Evolutionary conservation across 75 land plant genomes (phyloP), one percentile per base, ranked within the genome.

Genomic region (Adiantum capillusveneris): DNA sequence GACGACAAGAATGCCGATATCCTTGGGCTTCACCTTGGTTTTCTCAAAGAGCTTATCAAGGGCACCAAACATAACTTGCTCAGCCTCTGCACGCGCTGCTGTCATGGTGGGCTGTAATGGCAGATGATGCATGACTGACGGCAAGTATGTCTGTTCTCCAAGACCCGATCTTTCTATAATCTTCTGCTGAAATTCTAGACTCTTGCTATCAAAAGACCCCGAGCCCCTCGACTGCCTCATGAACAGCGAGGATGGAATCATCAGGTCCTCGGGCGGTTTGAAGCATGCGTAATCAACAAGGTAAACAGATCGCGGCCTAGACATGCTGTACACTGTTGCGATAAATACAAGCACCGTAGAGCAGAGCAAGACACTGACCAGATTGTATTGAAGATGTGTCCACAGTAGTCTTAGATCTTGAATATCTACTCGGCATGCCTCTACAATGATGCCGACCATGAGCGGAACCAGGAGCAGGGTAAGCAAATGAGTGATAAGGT

Each of bases 41-140:
- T 87, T 87, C 37, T 76, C 79, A 53, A 87, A 90, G 29, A 90
- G 88, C 65, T 87, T 88, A 71, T 90, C 96, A 46, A 90, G 60
- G 1, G 88, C 83, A 5, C 84, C 83, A 63, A 90, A 90, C 71
- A 90, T 87, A 19, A 82, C 96, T 31, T 44, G 55, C 31, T 81
- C 58, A 1, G 96, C 82, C 69, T 90, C 96, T 2, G 62, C 75
- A 0, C 88, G 65, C n/a, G 86, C 96, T 65, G 82, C 84, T 29
- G 76, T 81, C 88, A 90, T 79, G 44, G 76, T 81, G 59, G 76
- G 78, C 22, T 62, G 79, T 0, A 67, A 21, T 13, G 66, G 45
- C 46, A 70, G 50, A n/a, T n/a, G n/a, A n/a, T n/a, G n/a, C 5
- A 90, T 26, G n/a, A 70, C 42, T 19, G 31, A 54, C 0, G 93